Conservation (phyloP, 2,329 filamentous ascomycete genomes). For the Rutstroemia sp. region DNA sequence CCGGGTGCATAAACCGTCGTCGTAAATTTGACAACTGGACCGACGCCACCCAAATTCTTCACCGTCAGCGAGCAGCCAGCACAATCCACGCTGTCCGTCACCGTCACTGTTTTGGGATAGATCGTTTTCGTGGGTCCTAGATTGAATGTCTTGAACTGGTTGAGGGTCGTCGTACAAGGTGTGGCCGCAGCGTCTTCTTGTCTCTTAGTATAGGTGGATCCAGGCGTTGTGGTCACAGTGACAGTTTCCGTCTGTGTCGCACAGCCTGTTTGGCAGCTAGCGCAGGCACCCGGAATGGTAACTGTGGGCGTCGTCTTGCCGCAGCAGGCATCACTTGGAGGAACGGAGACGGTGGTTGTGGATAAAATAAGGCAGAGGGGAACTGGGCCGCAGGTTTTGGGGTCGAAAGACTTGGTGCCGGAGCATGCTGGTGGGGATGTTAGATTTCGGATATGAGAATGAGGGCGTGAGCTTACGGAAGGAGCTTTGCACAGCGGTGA, state of each 20-base stretch:
- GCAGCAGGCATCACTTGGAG: constrained; percentile 34
- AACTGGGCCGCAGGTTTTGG: constrained; percentile 1
- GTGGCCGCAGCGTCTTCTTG: not conserved
- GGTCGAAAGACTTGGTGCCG: not conserved
- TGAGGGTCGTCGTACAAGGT: constrained; percentile 3
- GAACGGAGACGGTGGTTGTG: constrained; percentile 31
- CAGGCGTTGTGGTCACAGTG: constrained; percentile 6
- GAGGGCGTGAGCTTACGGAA: not conserved
- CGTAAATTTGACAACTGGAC: not conserved
- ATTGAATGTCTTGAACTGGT: not conserved
- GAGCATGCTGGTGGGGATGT: constrained; percentile 6
- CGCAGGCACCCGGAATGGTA: constrained; percentile 21
- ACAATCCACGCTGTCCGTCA: constrained; percentile 2
- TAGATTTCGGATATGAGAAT: not conserved
- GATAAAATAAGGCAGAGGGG: constrained; percentile 12
- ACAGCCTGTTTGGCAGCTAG: constrained; percentile 25
- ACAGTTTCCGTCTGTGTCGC: constrained; percentile 10
- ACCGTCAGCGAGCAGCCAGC: constrained; percentile 4
- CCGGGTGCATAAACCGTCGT: too few relatives aligned
- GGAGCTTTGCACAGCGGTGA: constrained; percentile 10
- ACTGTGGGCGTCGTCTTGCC: constrained; percentile 29
- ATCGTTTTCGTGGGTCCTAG: constrained; percentile 1
- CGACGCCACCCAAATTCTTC: not conserved
- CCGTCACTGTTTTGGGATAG: not conserved
- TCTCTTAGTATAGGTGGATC: not conserved